A percentile compares a stretch with the other conserved stretches of the same genome.
These are phyloP conservation scores for Cyclostephanos invisitatus DNA, from an alignment of 108 stramenopile species.

Conservation along the genomic window DNA sequence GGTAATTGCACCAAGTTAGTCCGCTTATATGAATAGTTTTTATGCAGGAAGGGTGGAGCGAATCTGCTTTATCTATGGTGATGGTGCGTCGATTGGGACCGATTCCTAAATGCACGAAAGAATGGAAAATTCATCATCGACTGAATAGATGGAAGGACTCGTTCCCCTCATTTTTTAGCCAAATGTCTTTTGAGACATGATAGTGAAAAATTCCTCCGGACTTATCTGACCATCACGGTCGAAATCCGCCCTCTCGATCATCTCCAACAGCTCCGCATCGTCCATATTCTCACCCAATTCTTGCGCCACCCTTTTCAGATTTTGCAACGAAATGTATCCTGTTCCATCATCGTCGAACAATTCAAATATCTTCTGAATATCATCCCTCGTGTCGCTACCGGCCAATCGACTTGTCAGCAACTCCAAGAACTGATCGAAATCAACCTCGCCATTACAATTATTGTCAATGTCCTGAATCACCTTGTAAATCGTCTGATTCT, in stretches of 20 bases:
- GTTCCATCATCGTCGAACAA: conserved; percentile 97
- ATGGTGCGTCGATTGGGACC: neutral
- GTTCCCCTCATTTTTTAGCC: neutral
- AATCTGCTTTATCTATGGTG: neutral
- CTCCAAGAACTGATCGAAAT: conserved; percentile 85
- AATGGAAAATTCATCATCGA: neutral
- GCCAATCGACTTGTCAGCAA: conserved; percentile 87
- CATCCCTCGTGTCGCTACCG: conserved; percentile 45
- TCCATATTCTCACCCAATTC: conserved; percentile 98
- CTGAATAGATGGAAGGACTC: neutral
- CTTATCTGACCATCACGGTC: conserved; percentile 87
- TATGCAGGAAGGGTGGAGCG: neutral
- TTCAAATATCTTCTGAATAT: conserved; percentile 92
- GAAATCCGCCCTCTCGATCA: conserved; percentile 95
- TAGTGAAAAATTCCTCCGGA: conserved; percentile 86
- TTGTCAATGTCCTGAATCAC: conserved; percentile 82
- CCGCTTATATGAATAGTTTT: neutral
- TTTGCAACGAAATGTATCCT: conserved; percentile 92
- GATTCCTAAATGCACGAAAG: neutral
- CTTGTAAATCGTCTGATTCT: conserved; percentile 92
- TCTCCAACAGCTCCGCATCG: conserved; percentile 97
- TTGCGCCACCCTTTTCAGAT: conserved; percentile 93
- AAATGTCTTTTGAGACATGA: conserved; percentile 89
- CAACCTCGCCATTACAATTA: conserved; percentile 61
- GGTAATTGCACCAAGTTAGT: neutral